Evolutionary conservation across 2,329 filamentous ascomycete species (phyloP), one percentile per base, ranked within the genome.

Genomic region (Cryphonectria japonica): DNA sequence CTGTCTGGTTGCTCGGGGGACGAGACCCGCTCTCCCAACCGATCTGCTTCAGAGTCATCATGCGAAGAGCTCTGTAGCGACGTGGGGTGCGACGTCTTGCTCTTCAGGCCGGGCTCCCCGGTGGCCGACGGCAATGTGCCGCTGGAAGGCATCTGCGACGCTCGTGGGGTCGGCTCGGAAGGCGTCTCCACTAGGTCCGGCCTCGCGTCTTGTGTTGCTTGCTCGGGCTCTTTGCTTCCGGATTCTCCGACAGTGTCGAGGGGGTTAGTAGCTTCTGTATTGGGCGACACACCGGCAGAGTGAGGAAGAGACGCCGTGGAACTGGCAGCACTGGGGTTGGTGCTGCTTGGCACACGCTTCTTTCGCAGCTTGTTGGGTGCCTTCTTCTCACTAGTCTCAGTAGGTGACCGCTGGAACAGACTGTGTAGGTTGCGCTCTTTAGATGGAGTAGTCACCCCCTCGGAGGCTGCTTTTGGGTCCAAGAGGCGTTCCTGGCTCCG

Each of bases 311-410:
- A 98, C 22, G 92, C 89, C 8, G 89, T 92, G 22, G 96, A 98
- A 78, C 95, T 98, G 74, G 97, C 94, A 0, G 95, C 95, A 78
- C 95, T 98, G 29, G 91, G 91, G 75, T 94, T 95, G 32, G 92
- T 82, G 77, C 93, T 93, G 59, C 90, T 91, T 0, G 93, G 91
- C 69, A 92, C 84, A 73, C 91, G 87, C 81, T 93, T 97, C 85
- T 98, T 98, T 80, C 92, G 92, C 67, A 99, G 84, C 81, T 98
- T 97, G 77, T 97, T 98, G 0, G 94, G 93, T 78, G 91, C 92
- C 62, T 93, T 88, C 76, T 87, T 90, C 73, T 91, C 91, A 52
- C 84, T 86, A 59, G 89, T 87, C 37, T 83, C 85, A 0, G 86
- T 86, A 0, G 91, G 89, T 2, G 92, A 91, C 74, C 91, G 87